Conservation (phyloP, 768 basidiomycete genomes). For the Mycena indigotica region DNA sequence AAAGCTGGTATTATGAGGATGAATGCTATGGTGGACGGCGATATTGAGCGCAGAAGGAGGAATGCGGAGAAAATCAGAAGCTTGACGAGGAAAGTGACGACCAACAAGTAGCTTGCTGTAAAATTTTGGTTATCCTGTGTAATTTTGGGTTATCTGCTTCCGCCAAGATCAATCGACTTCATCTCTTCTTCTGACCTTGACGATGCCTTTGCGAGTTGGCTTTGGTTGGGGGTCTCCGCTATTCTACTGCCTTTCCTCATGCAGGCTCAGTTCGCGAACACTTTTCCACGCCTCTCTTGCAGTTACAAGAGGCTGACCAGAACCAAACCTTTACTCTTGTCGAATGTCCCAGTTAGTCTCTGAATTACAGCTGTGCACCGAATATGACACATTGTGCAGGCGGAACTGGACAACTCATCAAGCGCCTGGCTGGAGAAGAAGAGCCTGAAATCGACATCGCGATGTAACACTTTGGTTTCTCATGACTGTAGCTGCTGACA, state of each 20-base stretch:
- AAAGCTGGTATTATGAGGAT: constrained; percentile 54
- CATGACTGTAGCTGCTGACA: background rate
- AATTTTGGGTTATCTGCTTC: no score
- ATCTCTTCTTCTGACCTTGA: background rate
- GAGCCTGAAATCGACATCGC: constrained; percentile 65
- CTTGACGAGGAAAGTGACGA: constrained; percentile 54
- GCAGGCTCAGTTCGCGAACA: constrained; percentile 70
- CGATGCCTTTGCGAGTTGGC: constrained; percentile 47
- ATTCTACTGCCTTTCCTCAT: background rate
- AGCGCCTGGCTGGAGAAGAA: constrained; percentile 69
- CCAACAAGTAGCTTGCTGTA: constrained; percentile 6
- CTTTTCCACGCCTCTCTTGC: constrained; percentile 90
- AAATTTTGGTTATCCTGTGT: background rate
- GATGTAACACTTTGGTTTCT: no score
- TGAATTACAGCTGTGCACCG: constrained; percentile 25
- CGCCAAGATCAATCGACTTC: constrained; percentile 9
- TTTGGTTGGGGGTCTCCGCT: constrained; percentile 39
- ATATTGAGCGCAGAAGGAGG: constrained; percentile 71
- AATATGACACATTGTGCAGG: constrained; percentile 44
- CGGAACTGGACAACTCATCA: constrained; percentile 84
- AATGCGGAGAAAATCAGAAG: constrained; percentile 73
- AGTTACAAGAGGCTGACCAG: constrained; percentile 71
- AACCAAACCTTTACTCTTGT: constrained; percentile 78
- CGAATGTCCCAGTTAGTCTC: constrained; percentile 94
- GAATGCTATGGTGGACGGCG: constrained; percentile 67